Conservation (phyloP, 2,329 filamentous ascomycete species). For the Talaromyces marneffei region DNA sequence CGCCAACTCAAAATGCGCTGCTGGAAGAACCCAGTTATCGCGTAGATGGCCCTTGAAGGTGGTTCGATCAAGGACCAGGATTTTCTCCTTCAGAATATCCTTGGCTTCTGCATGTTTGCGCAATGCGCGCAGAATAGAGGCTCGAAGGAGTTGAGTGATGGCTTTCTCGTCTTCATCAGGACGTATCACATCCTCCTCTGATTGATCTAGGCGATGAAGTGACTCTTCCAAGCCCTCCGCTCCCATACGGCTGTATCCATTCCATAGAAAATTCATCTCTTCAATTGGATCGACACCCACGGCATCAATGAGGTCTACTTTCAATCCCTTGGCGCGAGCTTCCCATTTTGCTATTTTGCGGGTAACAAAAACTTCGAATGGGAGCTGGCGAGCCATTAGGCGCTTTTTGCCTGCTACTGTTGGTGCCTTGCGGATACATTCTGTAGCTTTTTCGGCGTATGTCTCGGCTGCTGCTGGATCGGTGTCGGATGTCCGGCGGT, state of each 20-base stretch:
- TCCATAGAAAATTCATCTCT: conserved; percentile 95
- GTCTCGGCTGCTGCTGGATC: conserved; percentile 43
- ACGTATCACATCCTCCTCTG: conserved; percentile 56
- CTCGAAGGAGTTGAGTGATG: conserved; percentile 61
- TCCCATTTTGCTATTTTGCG: conserved; percentile 89
- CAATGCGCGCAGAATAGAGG: conserved; percentile 60
- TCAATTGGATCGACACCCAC: conserved; percentile 73
- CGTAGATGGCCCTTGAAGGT: conserved; percentile 48
- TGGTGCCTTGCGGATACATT: conserved; percentile 66
- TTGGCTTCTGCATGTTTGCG: conserved; percentile 61
- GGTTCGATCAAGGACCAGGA: conserved; percentile 55
- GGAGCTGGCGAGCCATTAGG: conserved; percentile 83
- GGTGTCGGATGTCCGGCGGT: conserved; percentile 48
- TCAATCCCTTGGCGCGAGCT: conserved; percentile 61
- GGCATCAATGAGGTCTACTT: conserved; percentile 68
- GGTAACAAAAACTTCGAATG: conserved; percentile 78
- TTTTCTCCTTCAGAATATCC: conserved; percentile 53
- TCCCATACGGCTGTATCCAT: conserved; percentile 76
- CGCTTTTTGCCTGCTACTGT: conserved; percentile 74
- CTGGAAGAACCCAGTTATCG: conserved; percentile 61
- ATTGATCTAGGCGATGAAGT: conserved; percentile 61
- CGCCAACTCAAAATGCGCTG: conserved; percentile 80
- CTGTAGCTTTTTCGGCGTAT: conserved; percentile 60
- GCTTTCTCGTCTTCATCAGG: conserved; percentile 53
- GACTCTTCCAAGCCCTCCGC: conserved; percentile 58